Base-by-base conservation (phyloP, 208 protist genomes). In the Acanthamoeba lenticulata region DNA sequence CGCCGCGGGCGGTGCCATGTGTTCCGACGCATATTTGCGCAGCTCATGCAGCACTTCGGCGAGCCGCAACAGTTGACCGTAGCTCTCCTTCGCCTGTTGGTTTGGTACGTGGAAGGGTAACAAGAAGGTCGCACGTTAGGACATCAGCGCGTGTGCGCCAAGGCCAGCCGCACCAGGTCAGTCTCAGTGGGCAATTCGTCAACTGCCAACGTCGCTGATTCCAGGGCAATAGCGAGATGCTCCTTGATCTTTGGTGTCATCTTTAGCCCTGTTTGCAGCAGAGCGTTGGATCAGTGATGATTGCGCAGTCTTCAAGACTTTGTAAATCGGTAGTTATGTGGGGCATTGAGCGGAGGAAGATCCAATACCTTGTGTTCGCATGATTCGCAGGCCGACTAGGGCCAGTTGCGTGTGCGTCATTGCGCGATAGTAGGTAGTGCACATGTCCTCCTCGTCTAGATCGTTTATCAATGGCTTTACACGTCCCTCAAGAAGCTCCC, bases 181-280 rank as follows among this genome's bases (percentile, higher is more conserved):
- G 36, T 52, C 7, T n/a, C 74, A 11, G 2, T 40, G 3, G 74
- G 74, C n/a, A 55, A 38, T 40, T 83, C 42, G 40, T 83, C 74
- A 15, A 55, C 17, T 1, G 44, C 74, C 24, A n/a, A 52, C 7
- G 3, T 24, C 9, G 13, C 42, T 0, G 36, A n/a, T 36, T 83
- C 74, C 21, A 44, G 42, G 9, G 74, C 42, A 5, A 36, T 40
- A 32, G 36, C n/a, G 9, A 83, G 7, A n/a, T 49, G 24, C 38
- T 83, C 74, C 42, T 83, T 83, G 74, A 83, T 83, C 40, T 83
- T 83, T 21, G 52, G 74, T 21, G 74, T 83, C 74, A 83, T 4
- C 74, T 83, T 83, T 13, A 83, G 74, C 38, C 74, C 74, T 83
- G 21, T 60, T 60, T 60, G 52, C 52, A 60, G 15, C 52, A 60